These are phyloP conservation scores for Fusarium sp. DNA, from an alignment of 2,329 filamentous ascomycete genomes.

Conservation along the genomic window DNA sequence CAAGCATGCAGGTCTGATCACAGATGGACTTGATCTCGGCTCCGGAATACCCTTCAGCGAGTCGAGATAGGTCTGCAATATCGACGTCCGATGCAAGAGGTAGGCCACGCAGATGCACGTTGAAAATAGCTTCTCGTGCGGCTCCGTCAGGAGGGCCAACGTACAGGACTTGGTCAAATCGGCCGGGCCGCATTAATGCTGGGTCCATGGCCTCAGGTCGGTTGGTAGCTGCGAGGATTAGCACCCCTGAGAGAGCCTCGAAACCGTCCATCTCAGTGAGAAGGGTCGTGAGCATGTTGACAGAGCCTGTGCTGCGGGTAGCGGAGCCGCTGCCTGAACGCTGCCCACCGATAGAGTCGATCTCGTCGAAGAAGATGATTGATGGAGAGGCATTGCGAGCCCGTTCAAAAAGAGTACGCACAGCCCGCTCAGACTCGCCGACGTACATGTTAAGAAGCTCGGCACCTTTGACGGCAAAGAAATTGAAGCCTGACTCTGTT, in stretches of 20 bases:
- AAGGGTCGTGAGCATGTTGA: conserved; percentile 89
- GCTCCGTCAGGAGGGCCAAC: conserved; percentile 81
- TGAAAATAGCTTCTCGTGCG: conserved; percentile 81
- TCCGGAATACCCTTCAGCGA: conserved; percentile 83
- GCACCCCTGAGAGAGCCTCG: conserved; percentile 82
- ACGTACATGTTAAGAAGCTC: conserved; percentile 98
- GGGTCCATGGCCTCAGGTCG: conserved; percentile 87
- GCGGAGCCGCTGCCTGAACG: conserved; percentile 56
- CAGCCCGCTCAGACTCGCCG: conserved; percentile 87
- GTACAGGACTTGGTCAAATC: conserved; percentile 87
- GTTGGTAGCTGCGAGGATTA: conserved; percentile 92
- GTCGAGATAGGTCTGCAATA: conserved; percentile 67
- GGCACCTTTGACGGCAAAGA: conserved; percentile 92
- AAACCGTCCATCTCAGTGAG: conserved; percentile 98
- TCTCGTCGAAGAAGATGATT: conserved; percentile 97
- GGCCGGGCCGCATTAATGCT: conserved; percentile 84
- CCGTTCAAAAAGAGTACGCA: conserved; percentile 86
- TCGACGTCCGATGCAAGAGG: conserved; percentile 72
- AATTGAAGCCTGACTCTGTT: conserved; percentile 90
- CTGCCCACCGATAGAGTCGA: conserved; percentile 81
- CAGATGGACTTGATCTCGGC: conserved; percentile 77
- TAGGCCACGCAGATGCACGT: conserved; percentile 71
- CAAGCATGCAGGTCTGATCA: conserved; percentile 56
- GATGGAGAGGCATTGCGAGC: conserved; percentile 87
- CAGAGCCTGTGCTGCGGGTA: conserved; percentile 56